Evolutionary conservation across 331 rosid genomes (phyloP), one percentile per base, ranked within the genome.

Genomic region (Quercus phellos): DNA sequence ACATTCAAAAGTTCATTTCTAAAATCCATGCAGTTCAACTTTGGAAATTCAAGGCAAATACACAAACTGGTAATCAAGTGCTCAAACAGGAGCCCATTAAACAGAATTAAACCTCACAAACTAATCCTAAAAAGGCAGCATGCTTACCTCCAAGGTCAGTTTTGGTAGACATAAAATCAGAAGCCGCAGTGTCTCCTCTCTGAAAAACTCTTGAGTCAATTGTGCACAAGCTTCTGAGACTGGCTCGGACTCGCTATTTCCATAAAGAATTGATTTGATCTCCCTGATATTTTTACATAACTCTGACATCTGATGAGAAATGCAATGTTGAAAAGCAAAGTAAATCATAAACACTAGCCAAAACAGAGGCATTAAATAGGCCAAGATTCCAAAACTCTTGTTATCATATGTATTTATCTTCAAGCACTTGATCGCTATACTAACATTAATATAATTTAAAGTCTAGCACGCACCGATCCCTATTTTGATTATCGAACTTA

Each of bases 191-290:
- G 93, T 89, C 68, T 93, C 58, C 88, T 89, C 98, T 73, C 79
- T 88, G 78, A 95, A 95, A 77, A 95, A 91, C 86, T 95, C 98
- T 74, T 87, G 97, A 0, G 99, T 95, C 83, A 95, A 66, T 56
- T 95, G 98, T 0, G 91, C 90, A 82, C 99, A 95, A 75, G 97
- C 93, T 86, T 95, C 99, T 0, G 97, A 56, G 18, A 85, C 89
- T 2, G 99, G 99, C 78, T 95, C 99, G 4, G 93, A 84, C 74
- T 89, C 99, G 53, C 89, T 94, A 72, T 91, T 90, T 34, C 99
- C 98, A 72, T 93, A 95, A 32, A 95, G 97, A 79, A 91, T 84
- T 26, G 87, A 68, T 91, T 91, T 93, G 78, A 95, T 61, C 84
- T 93, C 98, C 85, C 96, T 85, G 13, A 95, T 80, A 73, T 86